Conservation (phyloP, 2,329 filamentous ascomycete species). For the Xylaria sp. region DNA sequence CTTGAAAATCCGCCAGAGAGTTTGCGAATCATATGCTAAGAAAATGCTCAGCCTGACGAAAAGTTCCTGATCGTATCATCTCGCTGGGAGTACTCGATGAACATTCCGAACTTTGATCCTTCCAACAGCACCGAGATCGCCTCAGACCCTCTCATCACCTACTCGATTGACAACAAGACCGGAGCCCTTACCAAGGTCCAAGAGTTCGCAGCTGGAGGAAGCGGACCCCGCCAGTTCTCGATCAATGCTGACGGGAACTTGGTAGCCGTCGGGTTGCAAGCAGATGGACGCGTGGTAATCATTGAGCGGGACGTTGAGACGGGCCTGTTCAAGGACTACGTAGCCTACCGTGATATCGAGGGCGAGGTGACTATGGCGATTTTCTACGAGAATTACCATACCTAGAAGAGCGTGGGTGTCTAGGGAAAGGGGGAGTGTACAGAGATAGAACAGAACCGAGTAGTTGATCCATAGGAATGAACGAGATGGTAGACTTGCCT, state of each 20-base stretch:
- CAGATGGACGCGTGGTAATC: conserved; percentile 61
- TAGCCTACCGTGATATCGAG: conserved; percentile 46
- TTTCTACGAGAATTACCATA: conserved; percentile 46
- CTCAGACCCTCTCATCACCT: conserved; percentile 68
- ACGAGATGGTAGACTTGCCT: neutral
- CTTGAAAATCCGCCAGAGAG: neutral
- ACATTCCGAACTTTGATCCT: conserved; percentile 49
- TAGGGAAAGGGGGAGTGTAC: conserved; percentile 2
- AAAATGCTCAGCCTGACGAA: conserved; percentile 52
- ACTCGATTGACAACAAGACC: conserved; percentile 54
- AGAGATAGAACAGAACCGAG: conserved; percentile 9
- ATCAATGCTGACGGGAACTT: conserved; percentile 66
- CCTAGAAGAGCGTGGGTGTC: conserved; percentile 1
- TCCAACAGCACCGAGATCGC: conserved; percentile 47
- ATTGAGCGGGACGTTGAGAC: conserved; percentile 61
- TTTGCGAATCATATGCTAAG: conserved; percentile 9
- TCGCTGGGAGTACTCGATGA: conserved; percentile 62
- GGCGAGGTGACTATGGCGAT: conserved; percentile 52
- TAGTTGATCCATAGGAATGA: neutral
- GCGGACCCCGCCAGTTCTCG: conserved; percentile 67
- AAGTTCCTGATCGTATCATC: conserved; percentile 70
- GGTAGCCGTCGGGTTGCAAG: conserved; percentile 68
- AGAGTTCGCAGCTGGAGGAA: conserved; percentile 65
- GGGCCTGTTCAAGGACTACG: conserved; percentile 56
- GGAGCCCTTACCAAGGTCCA: conserved; percentile 60